Conservation (phyloP, 495 filamentous ascomycete species). For the Penicillium atrosanguineum region DNA sequence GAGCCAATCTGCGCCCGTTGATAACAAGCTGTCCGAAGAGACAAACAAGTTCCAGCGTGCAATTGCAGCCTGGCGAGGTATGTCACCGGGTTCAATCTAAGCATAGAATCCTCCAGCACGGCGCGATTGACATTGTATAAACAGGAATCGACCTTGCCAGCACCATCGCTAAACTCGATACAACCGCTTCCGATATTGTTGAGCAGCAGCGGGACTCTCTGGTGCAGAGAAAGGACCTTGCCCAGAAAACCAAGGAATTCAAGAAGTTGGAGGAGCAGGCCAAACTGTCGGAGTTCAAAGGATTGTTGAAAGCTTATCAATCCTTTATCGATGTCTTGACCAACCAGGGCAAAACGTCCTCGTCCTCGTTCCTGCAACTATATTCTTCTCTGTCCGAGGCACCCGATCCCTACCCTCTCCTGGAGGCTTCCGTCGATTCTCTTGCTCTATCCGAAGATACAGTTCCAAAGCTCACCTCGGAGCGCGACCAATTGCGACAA, state of each 20-base stretch:
- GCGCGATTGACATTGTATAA: slow-evolving; percentile 26
- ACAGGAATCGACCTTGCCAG: slow-evolving; percentile 84
- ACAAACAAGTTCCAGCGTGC: slow-evolving; percentile 93
- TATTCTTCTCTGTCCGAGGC: slow-evolving; percentile 94
- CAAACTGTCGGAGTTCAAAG: slow-evolving; percentile 85
- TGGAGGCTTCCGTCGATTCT: slow-evolving; percentile 94
- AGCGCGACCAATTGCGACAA: slow-evolving; percentile 82
- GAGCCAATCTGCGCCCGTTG: slow-evolving; percentile 21
- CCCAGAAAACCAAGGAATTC: slow-evolving; percentile 98
- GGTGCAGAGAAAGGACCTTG: slow-evolving; percentile 91
- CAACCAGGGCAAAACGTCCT: slow-evolving; percentile 88
- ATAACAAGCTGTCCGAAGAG: slow-evolving; percentile 47
- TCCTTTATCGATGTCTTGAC: slow-evolving; percentile 94
- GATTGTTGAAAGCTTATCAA: slow-evolving; percentile 92
- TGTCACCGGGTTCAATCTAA: background rate
- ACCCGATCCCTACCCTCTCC: slow-evolving; percentile 91
- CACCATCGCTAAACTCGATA: slow-evolving; percentile 84
- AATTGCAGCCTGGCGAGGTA: slow-evolving; percentile 96
- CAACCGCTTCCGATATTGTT: slow-evolving; percentile 89
- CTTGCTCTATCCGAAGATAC: slow-evolving; percentile 88
- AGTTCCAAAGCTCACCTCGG: slow-evolving; percentile 77
- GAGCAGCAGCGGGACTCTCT: slow-evolving; percentile 87
- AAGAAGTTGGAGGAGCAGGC: slow-evolving; percentile 88
- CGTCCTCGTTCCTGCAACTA: slow-evolving; percentile 84
- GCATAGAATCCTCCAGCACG: background rate